Conservation (phyloP, 2,329 filamentous ascomycete species). For the Aspergillus brunneoviolaceus region DNA sequence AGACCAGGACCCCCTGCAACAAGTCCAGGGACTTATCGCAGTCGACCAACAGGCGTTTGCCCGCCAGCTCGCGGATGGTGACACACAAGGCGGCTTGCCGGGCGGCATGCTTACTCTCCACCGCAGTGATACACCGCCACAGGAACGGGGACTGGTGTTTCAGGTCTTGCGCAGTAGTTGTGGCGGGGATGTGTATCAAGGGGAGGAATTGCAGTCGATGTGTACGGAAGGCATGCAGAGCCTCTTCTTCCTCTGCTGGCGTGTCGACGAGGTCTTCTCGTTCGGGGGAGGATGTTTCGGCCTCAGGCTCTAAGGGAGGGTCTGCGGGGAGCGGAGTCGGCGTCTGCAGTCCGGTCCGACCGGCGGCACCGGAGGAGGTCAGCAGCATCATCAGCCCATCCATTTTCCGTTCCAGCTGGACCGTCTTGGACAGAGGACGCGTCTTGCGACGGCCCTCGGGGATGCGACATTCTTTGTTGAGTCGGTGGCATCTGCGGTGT, state of each 20-base stretch:
- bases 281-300: background rate
- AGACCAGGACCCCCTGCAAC: conserved; percentile 12
- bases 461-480: conserved; percentile 40
- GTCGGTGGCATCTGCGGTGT: conserved; percentile 36
- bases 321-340: background rate
- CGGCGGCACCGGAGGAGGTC: conserved; percentile 4
- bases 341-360: background rate
- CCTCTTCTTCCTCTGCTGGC: background rate
- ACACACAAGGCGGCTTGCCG: background rate
- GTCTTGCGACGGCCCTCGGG: conserved; percentile 30
- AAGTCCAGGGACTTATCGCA: conserved; percentile 12
- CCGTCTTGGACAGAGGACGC: conserved; percentile 10
- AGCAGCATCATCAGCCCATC: conserved; percentile 23
- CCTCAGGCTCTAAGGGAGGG: background rate
- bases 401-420: conserved; percentile 20
- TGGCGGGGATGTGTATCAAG: conserved; percentile 9
- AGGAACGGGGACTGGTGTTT: conserved; percentile 11
- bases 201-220: conserved; percentile 10
- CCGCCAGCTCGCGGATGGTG: conserved; percentile 4
- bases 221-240: conserved; percentile 4
- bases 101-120: conserved; percentile 4
- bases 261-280: background rate
- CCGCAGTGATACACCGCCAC: conserved; percentile 10
- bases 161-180: background rate
- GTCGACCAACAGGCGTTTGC: conserved; percentile 8